Base-by-base conservation (phyloP, 1,284 basidiomycete species). In the Heterobasidion irregulare region DNA sequence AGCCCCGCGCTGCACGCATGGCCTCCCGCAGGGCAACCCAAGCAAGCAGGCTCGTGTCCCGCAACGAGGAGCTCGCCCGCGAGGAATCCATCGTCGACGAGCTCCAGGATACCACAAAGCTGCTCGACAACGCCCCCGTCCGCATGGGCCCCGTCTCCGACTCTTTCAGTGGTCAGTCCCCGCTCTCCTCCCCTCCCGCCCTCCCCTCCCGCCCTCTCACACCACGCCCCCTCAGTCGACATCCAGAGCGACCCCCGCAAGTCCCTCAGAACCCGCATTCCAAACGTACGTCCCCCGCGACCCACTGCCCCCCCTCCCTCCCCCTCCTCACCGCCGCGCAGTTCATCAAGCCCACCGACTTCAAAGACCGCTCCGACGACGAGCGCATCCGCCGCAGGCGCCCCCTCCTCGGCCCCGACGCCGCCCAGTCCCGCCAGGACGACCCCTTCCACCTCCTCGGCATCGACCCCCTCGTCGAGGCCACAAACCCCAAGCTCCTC, bases 371-470 rank as follows among this genome's bases (percentile, higher is more conserved):
- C 32, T 61, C 54, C 62, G 72, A 57, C 8, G 57, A 18, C 19
- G 13, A 8, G 0, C 33, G 46, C 10, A 32, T 35, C 46, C 53
- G 41, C 35, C 56, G 53, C 26, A 73, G 65, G 53, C 62, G 64
- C 38, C 60, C 72, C 4, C 62, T 67, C 16, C 72, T 84, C 15
- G 83, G 82, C 16, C 86, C 86, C 19, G 69, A 75, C 8, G 71
- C 72, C 59, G 59, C 66, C 35, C 70, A 78, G 50, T 79, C 87
- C 5, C 75, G 75, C 33, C 64, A 71, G 26, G 62, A 64, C n/a
- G 93, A 96, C 69, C 67, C 81, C 15, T 86, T 93, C 72, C 71
- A 82, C 66, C 79, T 85, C 62, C 73, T 86, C 26, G 70, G 74
- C 57, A 75, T 90, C 59, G 81, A 91, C 69, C 88, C 89, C 1